These are phyloP conservation scores for Cladophialophora immunda DNA, from an alignment of 2,329 filamentous ascomycete species.

Conservation along the genomic window DNA sequence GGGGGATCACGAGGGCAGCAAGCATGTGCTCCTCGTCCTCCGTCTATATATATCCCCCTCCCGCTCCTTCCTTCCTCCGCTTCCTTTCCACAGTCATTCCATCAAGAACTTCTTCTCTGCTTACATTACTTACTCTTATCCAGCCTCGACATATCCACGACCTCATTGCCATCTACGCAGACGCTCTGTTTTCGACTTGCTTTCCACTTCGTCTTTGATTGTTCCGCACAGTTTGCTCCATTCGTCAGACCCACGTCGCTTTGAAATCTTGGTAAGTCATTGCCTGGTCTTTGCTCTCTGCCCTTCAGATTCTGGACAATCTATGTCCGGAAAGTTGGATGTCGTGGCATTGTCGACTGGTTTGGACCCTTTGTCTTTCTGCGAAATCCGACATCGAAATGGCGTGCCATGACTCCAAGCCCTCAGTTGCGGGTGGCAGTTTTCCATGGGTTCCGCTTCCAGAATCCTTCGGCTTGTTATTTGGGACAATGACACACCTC, in stretches of 20 bases:
- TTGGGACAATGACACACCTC: not conserved
- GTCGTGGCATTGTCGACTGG: not conserved
- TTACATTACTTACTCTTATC: slow-evolving; percentile 7
- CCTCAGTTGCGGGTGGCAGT: not conserved
- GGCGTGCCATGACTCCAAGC: not conserved
- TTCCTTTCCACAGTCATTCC: not conserved
- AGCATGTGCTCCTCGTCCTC: slow-evolving; percentile 15
- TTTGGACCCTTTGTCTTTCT: not conserved
- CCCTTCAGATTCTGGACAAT: not conserved
- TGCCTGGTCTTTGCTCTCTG: not conserved
- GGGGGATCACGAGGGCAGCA: not conserved
- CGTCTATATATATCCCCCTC: slow-evolving; percentile 9
- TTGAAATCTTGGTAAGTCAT: slow-evolving; percentile 1
- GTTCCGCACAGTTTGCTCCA: not conserved
- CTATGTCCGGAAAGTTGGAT: not conserved
- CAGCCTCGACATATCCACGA: not conserved
- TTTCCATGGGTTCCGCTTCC: not conserved
- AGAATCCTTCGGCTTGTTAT: not conserved
- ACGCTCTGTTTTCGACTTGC: not conserved
- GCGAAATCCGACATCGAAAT: not conserved
- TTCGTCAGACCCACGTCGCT: slow-evolving; percentile 1
- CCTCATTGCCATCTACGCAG: not conserved
- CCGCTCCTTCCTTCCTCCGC: not conserved
- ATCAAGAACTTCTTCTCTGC: slow-evolving; percentile 4
- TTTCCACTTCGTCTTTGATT: not conserved